Conservation (phyloP, 2,329 filamentous ascomycete genomes). For the Scolecobasidium constrictum region DNA sequence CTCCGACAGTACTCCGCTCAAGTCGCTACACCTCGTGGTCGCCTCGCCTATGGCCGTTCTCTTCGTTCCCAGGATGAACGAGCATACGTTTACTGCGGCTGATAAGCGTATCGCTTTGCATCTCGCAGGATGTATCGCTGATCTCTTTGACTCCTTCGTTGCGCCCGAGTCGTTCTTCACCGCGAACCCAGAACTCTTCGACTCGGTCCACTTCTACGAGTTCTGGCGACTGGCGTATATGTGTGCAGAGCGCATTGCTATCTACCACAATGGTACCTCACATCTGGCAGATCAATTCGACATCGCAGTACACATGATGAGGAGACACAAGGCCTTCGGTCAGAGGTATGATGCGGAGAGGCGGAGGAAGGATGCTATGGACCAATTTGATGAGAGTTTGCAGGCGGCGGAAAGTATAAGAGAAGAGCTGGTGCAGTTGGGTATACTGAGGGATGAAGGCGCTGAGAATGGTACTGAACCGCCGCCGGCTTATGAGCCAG, state of each 20-base stretch:
- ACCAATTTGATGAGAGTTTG: background rate
- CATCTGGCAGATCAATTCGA: background rate
- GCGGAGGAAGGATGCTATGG: background rate
- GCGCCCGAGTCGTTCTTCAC: background rate
- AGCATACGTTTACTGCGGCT: background rate
- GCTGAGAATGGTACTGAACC: background rate
- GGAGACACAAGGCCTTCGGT: background rate
- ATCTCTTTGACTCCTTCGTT: background rate
- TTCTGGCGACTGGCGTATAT: background rate
- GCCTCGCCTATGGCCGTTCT: too few relatives aligned
- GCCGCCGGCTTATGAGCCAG: background rate
- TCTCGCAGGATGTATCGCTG: background rate
- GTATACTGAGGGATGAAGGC: background rate
- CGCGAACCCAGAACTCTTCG: too few relatives aligned
- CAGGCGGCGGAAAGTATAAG: background rate
- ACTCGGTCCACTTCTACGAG: background rate
- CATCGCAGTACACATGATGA: background rate
- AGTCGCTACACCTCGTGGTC: too few relatives aligned
- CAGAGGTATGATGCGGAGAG: background rate
- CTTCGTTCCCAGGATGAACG: too few relatives aligned
- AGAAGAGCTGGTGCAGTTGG: background rate
- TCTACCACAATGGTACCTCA: background rate
- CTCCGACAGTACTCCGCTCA: too few relatives aligned
- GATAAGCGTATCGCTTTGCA: background rate
- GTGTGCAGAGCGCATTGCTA: background rate